A percentile compares a stretch with the other conserved stretches of the same genome.
phyloP scores from a whole-genome alignment of 192 early-diverging fungal genomes.

The Linnemannia elongata region DNA sequence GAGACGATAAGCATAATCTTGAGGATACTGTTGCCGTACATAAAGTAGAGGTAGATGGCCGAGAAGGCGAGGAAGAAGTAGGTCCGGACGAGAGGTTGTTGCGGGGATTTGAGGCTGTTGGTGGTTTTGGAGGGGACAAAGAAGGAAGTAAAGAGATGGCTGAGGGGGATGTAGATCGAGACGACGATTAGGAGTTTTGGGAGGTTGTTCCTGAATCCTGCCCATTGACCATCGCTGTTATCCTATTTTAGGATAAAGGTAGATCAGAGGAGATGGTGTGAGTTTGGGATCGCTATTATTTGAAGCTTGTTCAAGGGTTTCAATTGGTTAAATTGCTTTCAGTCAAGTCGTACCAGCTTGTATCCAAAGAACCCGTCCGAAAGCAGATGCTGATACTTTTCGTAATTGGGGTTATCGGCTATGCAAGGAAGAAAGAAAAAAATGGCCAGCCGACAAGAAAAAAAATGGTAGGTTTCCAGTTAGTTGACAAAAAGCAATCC shows the following conservation, averaged over 20 bases:
- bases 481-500: not conserved
- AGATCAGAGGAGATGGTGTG: not conserved
- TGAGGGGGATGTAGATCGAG: constrained; percentile 62
- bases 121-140: constrained; percentile 27
- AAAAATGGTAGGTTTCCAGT: not conserved
- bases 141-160: constrained; percentile 57
- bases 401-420: constrained; percentile 52
- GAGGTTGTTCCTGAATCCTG: constrained; percentile 76
- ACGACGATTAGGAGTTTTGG: constrained; percentile 64
- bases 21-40: constrained; percentile 82
- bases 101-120: constrained; percentile 14
- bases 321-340: not conserved
- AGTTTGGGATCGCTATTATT: not conserved
- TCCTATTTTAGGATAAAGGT: constrained; percentile 61
- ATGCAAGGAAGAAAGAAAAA: not conserved
- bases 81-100: constrained; percentile 38
- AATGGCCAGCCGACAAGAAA: not conserved
- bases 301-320: no score
- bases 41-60: constrained; percentile 69
- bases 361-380: constrained; percentile 56
- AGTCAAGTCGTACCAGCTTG: constrained; percentile 23
- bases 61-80: constrained; percentile 74
- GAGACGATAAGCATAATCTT: constrained; percentile 79
- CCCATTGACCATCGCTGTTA: constrained; percentile 81
- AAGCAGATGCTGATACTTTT: constrained; percentile 42